These are phyloP conservation scores for Aphanomyces euteiches DNA, from an alignment of 352 stramenopile species.

Conservation along the genomic window DNA sequence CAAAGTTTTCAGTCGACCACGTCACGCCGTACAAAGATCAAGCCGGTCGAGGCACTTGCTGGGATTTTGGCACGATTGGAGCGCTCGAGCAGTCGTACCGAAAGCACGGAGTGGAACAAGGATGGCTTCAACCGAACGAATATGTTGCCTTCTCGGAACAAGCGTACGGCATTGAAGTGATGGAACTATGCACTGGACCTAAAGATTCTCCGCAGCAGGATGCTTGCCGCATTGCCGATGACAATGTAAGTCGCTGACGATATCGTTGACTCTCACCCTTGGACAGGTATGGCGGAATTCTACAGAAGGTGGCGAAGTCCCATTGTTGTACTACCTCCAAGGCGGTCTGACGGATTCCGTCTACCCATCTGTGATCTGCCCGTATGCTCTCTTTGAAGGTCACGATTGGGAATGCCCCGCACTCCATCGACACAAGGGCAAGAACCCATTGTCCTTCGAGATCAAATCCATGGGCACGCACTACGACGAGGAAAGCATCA, in stretches of 20 bases:
- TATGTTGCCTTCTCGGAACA: constrained; percentile 62
- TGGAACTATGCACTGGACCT: constrained; percentile 49
- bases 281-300: constrained; percentile 40
- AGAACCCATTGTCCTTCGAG: constrained; percentile 46
- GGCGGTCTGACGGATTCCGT: constrained; percentile 45
- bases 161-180: constrained; percentile 54
- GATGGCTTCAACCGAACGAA: constrained; percentile 51
- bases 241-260: constrained; percentile 26
- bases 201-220: constrained; percentile 51
- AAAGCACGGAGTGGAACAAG: constrained; percentile 45
- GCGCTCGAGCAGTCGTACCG: constrained; percentile 62
- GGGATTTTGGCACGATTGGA: constrained; percentile 57
- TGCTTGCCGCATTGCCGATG: constrained; percentile 56
- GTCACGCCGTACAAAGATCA: constrained; percentile 64
- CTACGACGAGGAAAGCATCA: constrained; percentile 44
- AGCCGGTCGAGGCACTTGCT: constrained; percentile 59
- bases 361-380: constrained; percentile 46
- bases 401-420: constrained; percentile 46
- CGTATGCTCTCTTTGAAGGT: constrained; percentile 41
- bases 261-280: background rate
- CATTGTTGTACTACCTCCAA: constrained; percentile 53
- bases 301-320: constrained; percentile 52
- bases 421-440: constrained; percentile 29
- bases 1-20: constrained; percentile 53
- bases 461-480: constrained; percentile 51